Evolutionary conservation across 768 basidiomycete genomes (phyloP).

Genomic region (Psilocybe cyanescens): DNA sequence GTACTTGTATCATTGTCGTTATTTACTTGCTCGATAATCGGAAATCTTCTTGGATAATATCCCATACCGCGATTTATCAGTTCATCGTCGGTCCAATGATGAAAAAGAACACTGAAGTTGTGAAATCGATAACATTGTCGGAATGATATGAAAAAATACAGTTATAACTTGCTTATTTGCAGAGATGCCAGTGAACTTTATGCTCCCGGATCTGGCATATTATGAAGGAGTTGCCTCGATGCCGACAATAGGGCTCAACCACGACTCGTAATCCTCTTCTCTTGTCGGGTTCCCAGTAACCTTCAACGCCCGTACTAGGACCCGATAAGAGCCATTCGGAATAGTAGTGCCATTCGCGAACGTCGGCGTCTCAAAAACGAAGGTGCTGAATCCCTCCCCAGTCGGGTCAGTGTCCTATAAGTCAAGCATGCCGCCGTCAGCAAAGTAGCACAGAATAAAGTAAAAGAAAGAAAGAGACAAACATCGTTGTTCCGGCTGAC

Average conservation of each 20-base stretch:
- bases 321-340: constrained; percentile 43
- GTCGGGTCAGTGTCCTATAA: constrained; percentile 18
- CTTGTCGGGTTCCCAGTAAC: constrained; percentile 46
- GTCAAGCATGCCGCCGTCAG: not conserved
- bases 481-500: constrained; percentile 50
- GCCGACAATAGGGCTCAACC: constrained; percentile 51
- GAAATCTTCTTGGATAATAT: too few relatives aligned
- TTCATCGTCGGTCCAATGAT: too few relatives aligned
- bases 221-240: constrained; percentile 23
- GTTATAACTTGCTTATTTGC: too few relatives aligned
- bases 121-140: too few relatives aligned
- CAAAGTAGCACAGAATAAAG: not conserved
- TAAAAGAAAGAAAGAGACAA: constrained; percentile 18
- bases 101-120: too few relatives aligned
- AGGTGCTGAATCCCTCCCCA: constrained; percentile 33
- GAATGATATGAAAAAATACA: too few relatives aligned
- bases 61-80: too few relatives aligned
- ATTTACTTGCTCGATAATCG: not conserved
- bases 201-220: too few relatives aligned
- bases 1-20: not conserved
- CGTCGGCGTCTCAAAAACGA: constrained; percentile 32
- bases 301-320: constrained; percentile 42
- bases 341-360: constrained; percentile 51
- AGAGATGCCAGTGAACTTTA: too few relatives aligned
- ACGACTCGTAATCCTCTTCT: constrained; percentile 49